These are phyloP conservation scores for Solanum medicagineum DNA, from an alignment of 257 asterid genomes.

Conservation along the genomic window DNA sequence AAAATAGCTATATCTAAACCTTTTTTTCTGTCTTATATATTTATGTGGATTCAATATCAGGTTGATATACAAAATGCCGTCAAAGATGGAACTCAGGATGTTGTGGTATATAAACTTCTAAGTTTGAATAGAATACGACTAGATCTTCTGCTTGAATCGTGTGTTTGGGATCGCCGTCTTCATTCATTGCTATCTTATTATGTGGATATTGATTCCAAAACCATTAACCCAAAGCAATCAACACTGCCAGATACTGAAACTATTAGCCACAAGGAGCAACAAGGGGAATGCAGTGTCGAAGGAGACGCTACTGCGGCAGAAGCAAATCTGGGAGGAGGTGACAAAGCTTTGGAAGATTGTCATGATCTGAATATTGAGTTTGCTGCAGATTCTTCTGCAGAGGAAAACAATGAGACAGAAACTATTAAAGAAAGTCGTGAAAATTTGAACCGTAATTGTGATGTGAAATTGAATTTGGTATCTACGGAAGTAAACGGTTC, in stretches of 20 bases:
- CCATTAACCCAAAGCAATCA: constrained; percentile 2
- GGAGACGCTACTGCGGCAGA: not conserved
- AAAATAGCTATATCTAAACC: not conserved
- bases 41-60: constrained; percentile 20
- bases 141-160: constrained; percentile 64
- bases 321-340: not conserved
- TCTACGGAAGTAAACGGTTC: constrained; percentile 1
- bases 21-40: not conserved
- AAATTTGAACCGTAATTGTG: constrained; percentile 9
- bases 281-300: not conserved
- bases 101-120: constrained; percentile 32
- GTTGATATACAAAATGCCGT: constrained; percentile 19
- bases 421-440: constrained; percentile 19
- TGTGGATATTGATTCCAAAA: not conserved
- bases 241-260: not conserved
- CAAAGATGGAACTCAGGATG: constrained; percentile 30
- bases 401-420: constrained; percentile 9
- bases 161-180: constrained; percentile 76
- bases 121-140: constrained; percentile 57
- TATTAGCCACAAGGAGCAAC: not conserved
- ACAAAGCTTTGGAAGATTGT: not conserved
- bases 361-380: not conserved
- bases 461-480: constrained; percentile 1
- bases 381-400: not conserved
- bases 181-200: constrained; percentile 39